Percentiles rank a stretch among this genome's conserved stretches.
Conservation (phyloP, 805 yeast genomes). For the Yamadazyma olivae region DNA sequence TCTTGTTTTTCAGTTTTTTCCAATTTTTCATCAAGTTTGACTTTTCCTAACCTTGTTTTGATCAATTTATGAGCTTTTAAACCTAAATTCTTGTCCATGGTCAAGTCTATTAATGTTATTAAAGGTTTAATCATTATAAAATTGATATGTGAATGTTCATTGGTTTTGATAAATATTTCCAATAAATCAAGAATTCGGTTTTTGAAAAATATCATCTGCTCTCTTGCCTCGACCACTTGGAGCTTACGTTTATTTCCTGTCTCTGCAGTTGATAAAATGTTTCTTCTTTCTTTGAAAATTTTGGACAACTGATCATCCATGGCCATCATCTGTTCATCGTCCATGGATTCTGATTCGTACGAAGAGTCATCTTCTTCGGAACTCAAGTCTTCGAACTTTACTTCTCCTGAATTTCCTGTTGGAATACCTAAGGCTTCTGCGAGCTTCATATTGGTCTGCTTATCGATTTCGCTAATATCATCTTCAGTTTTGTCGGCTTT, state of each 20-base stretch:
- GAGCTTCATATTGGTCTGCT: conserved; percentile 56
- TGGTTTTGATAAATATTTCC: conserved; percentile 54
- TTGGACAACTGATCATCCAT: conserved; percentile 79
- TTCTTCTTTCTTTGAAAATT: conserved; percentile 81
- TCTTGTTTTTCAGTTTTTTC: conserved; percentile 12
- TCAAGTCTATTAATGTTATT: conserved; percentile 56
- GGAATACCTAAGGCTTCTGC: conserved; percentile 74
- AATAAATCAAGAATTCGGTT: conserved; percentile 74
- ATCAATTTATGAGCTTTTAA: conserved; percentile 72
- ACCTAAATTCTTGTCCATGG: conserved; percentile 68
- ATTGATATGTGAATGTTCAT: conserved; percentile 38
- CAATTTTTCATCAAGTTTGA: conserved; percentile 22
- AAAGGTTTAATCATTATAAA: conserved; percentile 53
- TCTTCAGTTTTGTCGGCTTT: conserved; percentile 14
- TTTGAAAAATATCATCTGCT: conserved; percentile 76
- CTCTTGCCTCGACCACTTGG: conserved; percentile 76
- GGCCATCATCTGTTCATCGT: conserved; percentile 95
- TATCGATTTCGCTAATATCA: conserved; percentile 25
- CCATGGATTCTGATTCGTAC: conserved; percentile 75
- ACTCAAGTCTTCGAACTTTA: conserved; percentile 37
- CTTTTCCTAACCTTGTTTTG: conserved; percentile 56
- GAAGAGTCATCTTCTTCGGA: conserved; percentile 50
- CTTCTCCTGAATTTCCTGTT: conserved; percentile 39
- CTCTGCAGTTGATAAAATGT: conserved; percentile 48
- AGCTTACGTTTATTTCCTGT: conserved; percentile 66